phyloP scores from a whole-genome alignment of 2,329 filamentous ascomycete species.

The Botrytis deweyae region DNA sequence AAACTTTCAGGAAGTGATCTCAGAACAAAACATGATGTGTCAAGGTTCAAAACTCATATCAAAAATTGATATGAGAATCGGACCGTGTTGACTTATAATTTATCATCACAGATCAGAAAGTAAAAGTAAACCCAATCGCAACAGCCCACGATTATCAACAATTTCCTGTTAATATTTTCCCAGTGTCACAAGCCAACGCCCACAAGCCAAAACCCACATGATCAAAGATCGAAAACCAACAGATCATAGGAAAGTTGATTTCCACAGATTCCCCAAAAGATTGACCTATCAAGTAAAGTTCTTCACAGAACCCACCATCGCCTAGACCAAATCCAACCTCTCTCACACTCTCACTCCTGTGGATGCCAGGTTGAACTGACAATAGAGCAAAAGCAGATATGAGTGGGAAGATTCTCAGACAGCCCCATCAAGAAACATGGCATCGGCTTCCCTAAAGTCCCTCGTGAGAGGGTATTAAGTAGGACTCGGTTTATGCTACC shows the following conservation, averaged over 20 bases:
- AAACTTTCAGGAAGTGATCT: not conserved
- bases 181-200: not conserved
- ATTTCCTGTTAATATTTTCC: not conserved
- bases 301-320: not conserved
- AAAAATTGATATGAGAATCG: not conserved
- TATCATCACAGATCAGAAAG: slow-evolving; percentile 4
- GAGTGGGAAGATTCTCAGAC: not conserved
- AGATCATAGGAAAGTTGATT: not conserved
- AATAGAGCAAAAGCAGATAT: not conserved
- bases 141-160: too few species aligned
- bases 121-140: not conserved
- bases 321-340: not conserved
- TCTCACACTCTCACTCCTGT: not conserved
- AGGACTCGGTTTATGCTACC: not conserved
- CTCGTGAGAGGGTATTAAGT: not conserved
- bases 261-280: not conserved
- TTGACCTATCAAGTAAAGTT: not conserved
- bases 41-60: slow-evolving; percentile 4
- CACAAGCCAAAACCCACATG: not conserved
- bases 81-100: not conserved
- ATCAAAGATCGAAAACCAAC: not conserved
- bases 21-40: not conserved
- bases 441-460: not conserved
- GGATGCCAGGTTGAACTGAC: not conserved
- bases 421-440: not conserved